Percentiles rank a stretch among this genome's conserved stretches.
phyloP scores from a whole-genome alignment of 768 basidiomycete species.

The Leccinum fibrillosum region DNA sequence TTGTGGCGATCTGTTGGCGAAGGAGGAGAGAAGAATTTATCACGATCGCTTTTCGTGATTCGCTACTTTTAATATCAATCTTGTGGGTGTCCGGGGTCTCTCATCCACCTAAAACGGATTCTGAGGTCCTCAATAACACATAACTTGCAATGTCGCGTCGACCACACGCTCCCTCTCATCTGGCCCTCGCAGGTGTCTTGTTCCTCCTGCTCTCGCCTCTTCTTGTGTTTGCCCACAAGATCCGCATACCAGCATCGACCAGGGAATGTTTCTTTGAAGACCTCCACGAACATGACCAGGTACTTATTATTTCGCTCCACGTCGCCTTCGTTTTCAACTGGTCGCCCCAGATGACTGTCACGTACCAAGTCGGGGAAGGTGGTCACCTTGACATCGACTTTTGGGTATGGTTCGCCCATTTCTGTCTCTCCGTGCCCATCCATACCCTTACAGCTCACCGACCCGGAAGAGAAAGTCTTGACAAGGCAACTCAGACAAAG shows the following conservation, averaged over 20 bases:
- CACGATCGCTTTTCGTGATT: conserved; percentile 20
- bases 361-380: conserved; percentile 97
- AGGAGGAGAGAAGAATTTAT: conserved; percentile 22
- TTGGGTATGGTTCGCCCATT: conserved; percentile 56
- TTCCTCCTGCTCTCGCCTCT: conserved; percentile 32
- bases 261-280: conserved; percentile 98
- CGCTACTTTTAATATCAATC: conserved; percentile 9
- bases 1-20: conserved; percentile 6
- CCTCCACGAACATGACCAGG: conserved; percentile 88
- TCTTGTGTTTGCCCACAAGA: conserved; percentile 59
- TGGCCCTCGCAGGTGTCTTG: conserved; percentile 41
- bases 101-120: conserved; percentile 4
- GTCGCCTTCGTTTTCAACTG: neutral
- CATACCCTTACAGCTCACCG: conserved; percentile 58
- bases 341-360: conserved; percentile 86
- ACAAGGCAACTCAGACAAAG: conserved; percentile 83
- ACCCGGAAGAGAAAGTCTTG: conserved; percentile 65
- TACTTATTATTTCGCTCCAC: conserved; percentile 24
- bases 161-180: conserved; percentile 28
- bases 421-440: neutral
- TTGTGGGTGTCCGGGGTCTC: conserved; percentile 28
- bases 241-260: conserved; percentile 71
- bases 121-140: neutral
- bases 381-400: conserved; percentile 98
- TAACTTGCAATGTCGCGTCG: conserved; percentile 34